Evolutionary conservation across 257 asterid genomes (phyloP).

Genomic region (Eucommia ulmoides): DNA sequence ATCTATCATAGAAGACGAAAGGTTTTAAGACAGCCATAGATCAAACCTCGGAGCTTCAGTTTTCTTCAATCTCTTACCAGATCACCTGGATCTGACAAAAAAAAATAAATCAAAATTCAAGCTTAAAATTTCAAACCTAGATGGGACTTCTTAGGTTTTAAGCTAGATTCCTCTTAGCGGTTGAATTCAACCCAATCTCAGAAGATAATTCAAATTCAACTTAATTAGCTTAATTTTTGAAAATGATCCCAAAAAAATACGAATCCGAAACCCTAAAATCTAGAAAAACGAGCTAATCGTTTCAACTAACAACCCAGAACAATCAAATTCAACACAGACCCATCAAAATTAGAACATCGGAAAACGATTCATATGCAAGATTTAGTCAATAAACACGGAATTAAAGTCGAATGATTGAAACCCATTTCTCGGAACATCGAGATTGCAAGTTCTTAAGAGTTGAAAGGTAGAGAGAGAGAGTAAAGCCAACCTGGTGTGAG

Average conservation of each 20-base stretch:
- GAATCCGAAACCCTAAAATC: not conserved
- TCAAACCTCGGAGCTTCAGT: conserved; percentile 14
- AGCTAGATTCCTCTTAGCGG: too few species aligned
- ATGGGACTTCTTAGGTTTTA: not conserved
- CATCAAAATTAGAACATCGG: conserved; percentile 11
- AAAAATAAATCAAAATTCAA: conserved; percentile 6
- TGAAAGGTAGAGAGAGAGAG: not conserved
- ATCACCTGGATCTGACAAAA: conserved; percentile 35
- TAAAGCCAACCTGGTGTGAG: conserved; percentile 12
- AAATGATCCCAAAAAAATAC: not conserved
- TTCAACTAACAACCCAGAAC: too few species aligned
- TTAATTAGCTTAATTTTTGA: not conserved
- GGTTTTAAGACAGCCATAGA: conserved; percentile 8
- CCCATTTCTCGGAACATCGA: conserved; percentile 2
- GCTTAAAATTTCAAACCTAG: conserved; percentile 1
- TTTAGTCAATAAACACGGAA: conserved; percentile 2
- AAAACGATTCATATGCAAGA: conserved; percentile 27
- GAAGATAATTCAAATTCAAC: not conserved
- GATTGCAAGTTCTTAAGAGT: not conserved
- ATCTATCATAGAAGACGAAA: conserved; percentile 19
- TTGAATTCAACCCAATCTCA: conserved; percentile 1
- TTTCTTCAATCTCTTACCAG: conserved; percentile 18
- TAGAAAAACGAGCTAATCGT: too few species aligned
- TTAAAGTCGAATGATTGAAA: too few species aligned
- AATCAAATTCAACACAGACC: conserved; percentile 8